Percentiles rank a stretch among this genome's conserved stretches.
Evolutionary conservation across 228 moss, liverwort and hornwort genomes (phyloP).

Genomic region (Sphagnum fallax): DNA sequence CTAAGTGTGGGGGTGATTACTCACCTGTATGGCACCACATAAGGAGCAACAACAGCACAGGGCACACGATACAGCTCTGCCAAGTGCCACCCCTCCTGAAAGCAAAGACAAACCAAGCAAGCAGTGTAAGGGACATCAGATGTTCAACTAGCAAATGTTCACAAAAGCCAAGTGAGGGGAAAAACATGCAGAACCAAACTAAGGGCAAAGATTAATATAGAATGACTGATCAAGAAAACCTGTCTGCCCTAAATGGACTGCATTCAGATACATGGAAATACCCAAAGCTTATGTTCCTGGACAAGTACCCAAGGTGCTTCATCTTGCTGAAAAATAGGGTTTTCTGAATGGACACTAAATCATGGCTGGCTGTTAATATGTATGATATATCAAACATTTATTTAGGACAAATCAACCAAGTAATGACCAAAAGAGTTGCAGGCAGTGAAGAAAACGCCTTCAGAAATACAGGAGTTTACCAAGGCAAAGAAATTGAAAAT

Average conservation of each 20-base stretch:
- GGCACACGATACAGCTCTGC: conserved; percentile 79
- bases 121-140: not conserved
- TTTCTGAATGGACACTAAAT: not conserved
- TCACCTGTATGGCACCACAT: conserved; percentile 80
- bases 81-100: conserved; percentile 89
- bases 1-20: no score
- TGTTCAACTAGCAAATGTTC: not conserved
- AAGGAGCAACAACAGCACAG: conserved; percentile 73
- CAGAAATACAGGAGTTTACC: conserved; percentile 4
- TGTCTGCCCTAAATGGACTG: not conserved
- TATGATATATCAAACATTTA: not conserved
- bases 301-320: not conserved
- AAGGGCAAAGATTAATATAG: not conserved
- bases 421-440: not conserved
- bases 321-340: not conserved
- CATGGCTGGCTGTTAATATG: not conserved
- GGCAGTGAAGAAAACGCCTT: not conserved
- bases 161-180: no score
- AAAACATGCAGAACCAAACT: not conserved
- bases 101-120: not conserved
- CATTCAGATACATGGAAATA: conserved; percentile 1
- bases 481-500: conserved; percentile 86
- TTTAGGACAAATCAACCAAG: not conserved
- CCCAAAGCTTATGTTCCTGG: no score
- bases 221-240: not conserved